Percentiles rank a stretch among this genome's conserved stretches.
phyloP scores from a whole-genome alignment of 2,329 filamentous ascomycete genomes.

The Calonectria crousiana region DNA sequence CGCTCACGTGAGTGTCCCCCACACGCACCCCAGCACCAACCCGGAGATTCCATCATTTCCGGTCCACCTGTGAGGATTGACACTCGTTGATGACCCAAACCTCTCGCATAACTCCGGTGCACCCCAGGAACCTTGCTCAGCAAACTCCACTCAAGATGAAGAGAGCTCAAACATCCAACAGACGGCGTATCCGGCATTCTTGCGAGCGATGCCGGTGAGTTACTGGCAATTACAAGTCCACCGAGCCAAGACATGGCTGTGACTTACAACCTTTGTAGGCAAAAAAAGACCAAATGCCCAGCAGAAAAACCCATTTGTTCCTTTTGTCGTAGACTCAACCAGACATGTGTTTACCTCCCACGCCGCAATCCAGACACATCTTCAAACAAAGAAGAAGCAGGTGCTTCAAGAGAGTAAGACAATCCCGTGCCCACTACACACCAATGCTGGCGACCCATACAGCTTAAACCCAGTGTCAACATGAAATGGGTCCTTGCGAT shows the following conservation, averaged over 20 bases:
- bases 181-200: slow-evolving; percentile 35
- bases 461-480: too few relatives aligned
- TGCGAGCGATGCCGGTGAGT: slow-evolving; percentile 40
- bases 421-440: slow-evolving; percentile 3
- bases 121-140: background rate
- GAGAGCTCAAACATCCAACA: background rate
- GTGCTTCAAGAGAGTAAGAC: background rate
- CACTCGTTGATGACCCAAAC: background rate
- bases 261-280: slow-evolving; percentile 11
- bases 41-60: slow-evolving; percentile 10
- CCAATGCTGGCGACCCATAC: background rate
- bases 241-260: background rate
- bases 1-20: background rate
- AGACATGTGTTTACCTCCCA: slow-evolving; percentile 37
- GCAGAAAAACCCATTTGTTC: slow-evolving; percentile 41
- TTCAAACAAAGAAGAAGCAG: background rate
- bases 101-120: background rate
- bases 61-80: background rate
- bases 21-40: background rate
- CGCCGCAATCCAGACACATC: slow-evolving; percentile 21
- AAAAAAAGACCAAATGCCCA: slow-evolving; percentile 43
- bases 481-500: too few relatives aligned
- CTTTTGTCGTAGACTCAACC: slow-evolving; percentile 33
- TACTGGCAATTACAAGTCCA: background rate
- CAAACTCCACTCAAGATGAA: background rate